Conservation (phyloP, 441 rosid species). For the Euphorbia schlechtendalii region DNA sequence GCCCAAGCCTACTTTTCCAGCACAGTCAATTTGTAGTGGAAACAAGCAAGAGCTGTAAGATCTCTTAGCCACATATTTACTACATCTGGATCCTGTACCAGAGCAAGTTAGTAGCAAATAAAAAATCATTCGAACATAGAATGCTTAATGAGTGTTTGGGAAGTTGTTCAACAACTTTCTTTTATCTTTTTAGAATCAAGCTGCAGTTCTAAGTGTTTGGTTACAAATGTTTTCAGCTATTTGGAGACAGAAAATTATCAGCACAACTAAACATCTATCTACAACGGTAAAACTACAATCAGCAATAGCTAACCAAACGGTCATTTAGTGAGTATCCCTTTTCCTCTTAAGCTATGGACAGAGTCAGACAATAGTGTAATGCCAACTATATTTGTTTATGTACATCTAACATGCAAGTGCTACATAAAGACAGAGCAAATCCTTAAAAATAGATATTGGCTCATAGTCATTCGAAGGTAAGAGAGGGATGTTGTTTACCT, state of each 20-base stretch:
- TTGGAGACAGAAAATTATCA: no score
- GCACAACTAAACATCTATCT: no score
- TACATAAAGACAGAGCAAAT: neutral
- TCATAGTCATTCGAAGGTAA: neutral
- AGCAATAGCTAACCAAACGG: no score
- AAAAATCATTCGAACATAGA: no score
- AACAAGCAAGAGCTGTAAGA: slow-evolving; percentile 80
- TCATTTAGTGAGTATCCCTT: neutral
- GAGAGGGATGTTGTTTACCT: slow-evolving; percentile 39
- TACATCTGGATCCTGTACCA: slow-evolving; percentile 64
- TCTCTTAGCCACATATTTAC: slow-evolving; percentile 90
- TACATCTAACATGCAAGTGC: neutral
- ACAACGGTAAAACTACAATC: no score
- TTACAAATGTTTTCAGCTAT: no score
- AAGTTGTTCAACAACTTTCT: no score
- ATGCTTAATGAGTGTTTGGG: neutral
- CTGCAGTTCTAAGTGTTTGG: no score
- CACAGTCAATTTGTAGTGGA: slow-evolving; percentile 72
- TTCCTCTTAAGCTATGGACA: neutral
- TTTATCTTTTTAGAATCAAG: no score
- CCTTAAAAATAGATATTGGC: neutral
- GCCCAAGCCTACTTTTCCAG: slow-evolving; percentile 67
- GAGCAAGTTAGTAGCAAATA: neutral
- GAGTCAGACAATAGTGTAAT: neutral
- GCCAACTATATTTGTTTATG: neutral